phyloP scores from a whole-genome alignment of 441 rosid species.

The Gossypium gossypioides region DNA sequence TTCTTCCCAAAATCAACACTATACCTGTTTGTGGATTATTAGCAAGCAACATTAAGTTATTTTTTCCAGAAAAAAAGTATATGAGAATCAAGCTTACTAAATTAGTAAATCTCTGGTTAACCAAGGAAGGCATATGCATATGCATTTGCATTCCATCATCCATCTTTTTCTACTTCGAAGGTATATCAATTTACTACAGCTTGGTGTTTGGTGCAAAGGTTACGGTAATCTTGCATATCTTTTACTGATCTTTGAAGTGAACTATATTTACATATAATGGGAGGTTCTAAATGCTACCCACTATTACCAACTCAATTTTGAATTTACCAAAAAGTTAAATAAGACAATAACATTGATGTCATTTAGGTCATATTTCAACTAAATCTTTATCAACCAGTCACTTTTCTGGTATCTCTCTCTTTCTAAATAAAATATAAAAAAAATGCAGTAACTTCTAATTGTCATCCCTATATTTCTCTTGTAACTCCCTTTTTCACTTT shows the following conservation, averaged over 20 bases:
- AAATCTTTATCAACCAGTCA: not conserved
- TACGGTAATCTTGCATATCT: not conserved
- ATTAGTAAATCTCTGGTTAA: not conserved
- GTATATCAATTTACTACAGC: not conserved
- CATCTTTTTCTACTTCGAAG: not conserved
- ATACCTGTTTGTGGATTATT: constrained; percentile 34
- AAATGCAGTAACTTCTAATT: not conserved
- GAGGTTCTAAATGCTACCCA: not conserved
- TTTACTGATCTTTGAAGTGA: not conserved
- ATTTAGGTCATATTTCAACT: not conserved
- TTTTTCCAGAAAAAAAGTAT: not conserved
- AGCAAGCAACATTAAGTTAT: not conserved
- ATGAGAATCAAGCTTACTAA: not conserved
- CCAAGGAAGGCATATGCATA: not conserved
- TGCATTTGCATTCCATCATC: not conserved
- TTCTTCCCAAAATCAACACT: constrained; percentile 61
- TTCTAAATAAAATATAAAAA: not conserved
- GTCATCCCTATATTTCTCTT: not conserved
- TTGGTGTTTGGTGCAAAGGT: not conserved
- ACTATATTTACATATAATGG: not conserved
- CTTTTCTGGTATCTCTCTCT: not conserved
- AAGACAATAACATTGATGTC: not conserved
- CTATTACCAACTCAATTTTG: not conserved
- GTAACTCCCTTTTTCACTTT: not conserved
- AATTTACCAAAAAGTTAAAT: not conserved